A percentile compares a stretch with the other conserved stretches of the same genome.
These are phyloP conservation scores for Boletus barrowsii DNA, from an alignment of 768 basidiomycete genomes.

Conservation along the genomic window DNA sequence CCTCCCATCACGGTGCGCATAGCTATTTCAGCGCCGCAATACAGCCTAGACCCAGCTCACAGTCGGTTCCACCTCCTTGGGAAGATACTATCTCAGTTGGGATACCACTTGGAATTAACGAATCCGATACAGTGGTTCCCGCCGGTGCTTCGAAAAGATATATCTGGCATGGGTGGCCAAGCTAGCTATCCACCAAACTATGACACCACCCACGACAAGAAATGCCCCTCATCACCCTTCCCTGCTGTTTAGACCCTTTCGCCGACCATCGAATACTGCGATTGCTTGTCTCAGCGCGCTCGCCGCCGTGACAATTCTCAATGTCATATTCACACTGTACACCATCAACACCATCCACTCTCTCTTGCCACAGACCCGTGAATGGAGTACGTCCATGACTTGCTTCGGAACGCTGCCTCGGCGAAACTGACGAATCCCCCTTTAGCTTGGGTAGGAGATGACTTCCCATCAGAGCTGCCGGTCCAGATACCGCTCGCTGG, in stretches of 20 bases:
- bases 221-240: neutral
- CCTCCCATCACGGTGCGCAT: neutral
- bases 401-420: too few species aligned
- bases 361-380: conserved; percentile 14
- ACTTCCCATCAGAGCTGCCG: conserved; percentile 33
- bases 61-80: neutral
- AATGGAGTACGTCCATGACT: conserved; percentile 21
- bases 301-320: conserved; percentile 21
- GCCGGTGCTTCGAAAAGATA: neutral
- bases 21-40: neutral
- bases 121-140: neutral
- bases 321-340: conserved; percentile 19
- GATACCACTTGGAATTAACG: neutral
- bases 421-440: neutral
- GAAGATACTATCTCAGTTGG: neutral
- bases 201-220: neutral
- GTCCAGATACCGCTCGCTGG: conserved; percentile 28
- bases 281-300: conserved; percentile 20
- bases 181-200: neutral
- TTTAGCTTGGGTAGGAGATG: conserved; percentile 28
- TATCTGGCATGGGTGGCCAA: neutral
- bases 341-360: conserved; percentile 12
- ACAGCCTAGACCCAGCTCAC: neutral
- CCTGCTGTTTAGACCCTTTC: neutral
- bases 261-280: neutral